Conservation (phyloP, 2,329 filamentous ascomycete genomes). For the Claviceps maximensis region DNA sequence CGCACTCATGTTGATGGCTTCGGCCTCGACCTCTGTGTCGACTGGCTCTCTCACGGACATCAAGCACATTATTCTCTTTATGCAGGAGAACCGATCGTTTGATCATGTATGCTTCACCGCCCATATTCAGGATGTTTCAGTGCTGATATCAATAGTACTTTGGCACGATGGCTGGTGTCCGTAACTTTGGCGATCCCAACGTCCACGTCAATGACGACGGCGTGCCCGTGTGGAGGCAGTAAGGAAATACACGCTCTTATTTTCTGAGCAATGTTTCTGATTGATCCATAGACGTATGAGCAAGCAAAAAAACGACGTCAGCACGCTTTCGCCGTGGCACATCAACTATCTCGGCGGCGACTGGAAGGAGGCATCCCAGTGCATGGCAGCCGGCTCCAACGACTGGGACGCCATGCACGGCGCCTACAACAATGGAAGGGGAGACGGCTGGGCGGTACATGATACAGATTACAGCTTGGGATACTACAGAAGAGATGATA, state of each 20-base stretch:
- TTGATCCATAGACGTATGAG: neutral
- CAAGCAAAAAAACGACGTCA: slow-evolving; percentile 22
- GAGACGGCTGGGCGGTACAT: slow-evolving; percentile 32
- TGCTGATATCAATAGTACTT: slow-evolving; percentile 27
- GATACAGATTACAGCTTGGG: slow-evolving; percentile 23
- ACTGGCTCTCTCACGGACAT: slow-evolving; percentile 34
- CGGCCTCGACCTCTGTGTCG: slow-evolving; percentile 9
- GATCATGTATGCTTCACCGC: slow-evolving; percentile 15
- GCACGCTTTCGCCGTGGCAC: slow-evolving; percentile 34
- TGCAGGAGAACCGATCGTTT: slow-evolving; percentile 31
- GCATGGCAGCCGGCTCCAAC: slow-evolving; percentile 37
- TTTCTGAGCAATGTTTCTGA: neutral
- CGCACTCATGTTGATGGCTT: slow-evolving; percentile 8
- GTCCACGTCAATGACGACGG: slow-evolving; percentile 22
- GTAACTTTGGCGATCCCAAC: slow-evolving; percentile 36
- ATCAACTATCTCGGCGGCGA: slow-evolving; percentile 36
- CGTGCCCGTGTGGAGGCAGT: slow-evolving; percentile 35
- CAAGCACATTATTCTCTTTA: slow-evolving; percentile 44
- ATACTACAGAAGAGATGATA: slow-evolving; percentile 34
- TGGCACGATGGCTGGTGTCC: slow-evolving; percentile 41
- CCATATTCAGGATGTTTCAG: neutral
- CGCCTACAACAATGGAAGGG: slow-evolving; percentile 33
- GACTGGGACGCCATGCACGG: slow-evolving; percentile 37
- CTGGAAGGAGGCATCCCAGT: slow-evolving; percentile 36
- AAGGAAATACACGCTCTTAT: slow-evolving; percentile 10